Evolutionary conservation across 2,329 filamentous ascomycete species (phyloP), one percentile per base, ranked within the genome.

Genomic region (Cytospora piceae): DNA sequence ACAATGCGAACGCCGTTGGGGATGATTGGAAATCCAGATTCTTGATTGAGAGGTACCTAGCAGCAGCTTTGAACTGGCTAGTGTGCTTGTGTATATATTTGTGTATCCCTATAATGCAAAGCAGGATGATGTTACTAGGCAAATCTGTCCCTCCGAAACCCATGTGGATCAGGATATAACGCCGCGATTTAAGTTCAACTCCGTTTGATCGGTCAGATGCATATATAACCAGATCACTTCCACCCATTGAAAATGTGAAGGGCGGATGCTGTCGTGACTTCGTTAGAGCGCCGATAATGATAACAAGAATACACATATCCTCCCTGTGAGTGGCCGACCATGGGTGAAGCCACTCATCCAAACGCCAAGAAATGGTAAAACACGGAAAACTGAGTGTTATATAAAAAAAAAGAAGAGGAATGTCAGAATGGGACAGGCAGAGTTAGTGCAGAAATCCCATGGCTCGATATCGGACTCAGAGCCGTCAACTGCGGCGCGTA

Each of bases 191-290:
- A 34, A 39, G 29, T 57, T 27, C 53, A 63, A 37, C 60, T 49
- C 60, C 60, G 29, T 51, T 51, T 39, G 53, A 63, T 57, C 39
- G 27, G 39, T 54, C 60, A 62, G n/a, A 51, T 24, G 32, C 27
- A 34, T 24, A 34, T 24, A 32, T 22, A 52, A 51, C 60, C 39
- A 57, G 20, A 57, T 29, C 60, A 31, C 15, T 54, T 53, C 32
- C 53, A 27, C 27, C 53, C 53, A 37, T 62, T 29, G 27, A 1
- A 32, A 63, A 53, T 57, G n/a, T n/a, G 2, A n/a, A 63, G 39
- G 60, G 53, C 29, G 56, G 39, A 63, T 63, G 60, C 60, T 63
- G 53, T 63, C 60, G 53, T 63, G 60, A 46, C 60, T 61, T 63
- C 60, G 56, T 63, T 32, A 57, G 31, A 57, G 22, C 34, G 46